phyloP scores from a whole-genome alignment of 2,329 filamentous ascomycete species.

The Simplicillium sp. region DNA sequence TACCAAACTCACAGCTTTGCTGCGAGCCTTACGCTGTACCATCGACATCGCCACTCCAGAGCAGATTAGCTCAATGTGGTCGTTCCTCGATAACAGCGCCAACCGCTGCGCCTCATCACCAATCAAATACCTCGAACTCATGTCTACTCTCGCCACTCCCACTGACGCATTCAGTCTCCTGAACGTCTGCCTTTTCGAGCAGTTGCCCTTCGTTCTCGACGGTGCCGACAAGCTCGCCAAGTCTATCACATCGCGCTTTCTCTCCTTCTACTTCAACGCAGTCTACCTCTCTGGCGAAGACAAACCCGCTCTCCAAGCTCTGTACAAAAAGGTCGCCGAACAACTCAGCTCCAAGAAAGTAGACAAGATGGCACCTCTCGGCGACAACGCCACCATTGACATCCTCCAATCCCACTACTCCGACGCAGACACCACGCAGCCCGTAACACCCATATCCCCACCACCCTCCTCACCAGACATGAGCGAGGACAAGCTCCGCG shows the following conservation, averaged over 20 bases:
- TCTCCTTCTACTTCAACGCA: constrained; percentile 47
- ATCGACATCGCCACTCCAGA: constrained; percentile 9
- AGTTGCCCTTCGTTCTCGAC: constrained; percentile 60
- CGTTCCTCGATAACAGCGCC: constrained; percentile 76
- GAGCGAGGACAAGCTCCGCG: constrained; percentile 32
- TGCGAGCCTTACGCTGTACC: constrained; percentile 21
- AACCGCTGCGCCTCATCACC: constrained; percentile 65
- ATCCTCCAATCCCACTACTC: constrained; percentile 7
- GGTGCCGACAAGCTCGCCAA: constrained; percentile 32
- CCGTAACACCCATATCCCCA: background rate
- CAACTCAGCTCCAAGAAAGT: constrained; percentile 15
- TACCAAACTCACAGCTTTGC: constrained; percentile 37
- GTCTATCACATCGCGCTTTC: constrained; percentile 43
- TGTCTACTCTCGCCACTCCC: constrained; percentile 33
- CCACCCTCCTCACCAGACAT: background rate
- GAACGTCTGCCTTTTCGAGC: constrained; percentile 62
- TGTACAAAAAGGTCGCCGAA: constrained; percentile 21
- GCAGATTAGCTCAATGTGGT: constrained; percentile 36
- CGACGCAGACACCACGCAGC: constrained; percentile 2
- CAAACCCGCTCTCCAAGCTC: constrained; percentile 13
- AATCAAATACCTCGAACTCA: constrained; percentile 71
- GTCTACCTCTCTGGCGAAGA: constrained; percentile 41
- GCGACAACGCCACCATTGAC: constrained; percentile 10
- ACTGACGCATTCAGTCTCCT: constrained; percentile 46
- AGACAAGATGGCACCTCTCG: constrained; percentile 13